Evolutionary conservation across 1,139 yeast genomes (phyloP).

Genomic region (Lodderomyces metapsilosis): DNA sequence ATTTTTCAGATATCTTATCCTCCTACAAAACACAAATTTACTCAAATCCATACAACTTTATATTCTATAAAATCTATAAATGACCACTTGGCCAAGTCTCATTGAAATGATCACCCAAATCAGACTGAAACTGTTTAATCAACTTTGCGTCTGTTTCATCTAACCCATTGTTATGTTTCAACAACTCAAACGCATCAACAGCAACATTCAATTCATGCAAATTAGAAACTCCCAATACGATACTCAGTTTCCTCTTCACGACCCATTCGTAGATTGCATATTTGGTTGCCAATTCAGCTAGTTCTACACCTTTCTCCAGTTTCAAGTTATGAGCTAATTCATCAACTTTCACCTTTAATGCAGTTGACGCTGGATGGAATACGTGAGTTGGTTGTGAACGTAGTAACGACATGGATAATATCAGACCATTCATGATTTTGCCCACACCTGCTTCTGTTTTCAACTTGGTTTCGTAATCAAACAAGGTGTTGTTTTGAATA

Average conservation of each 20-base stretch:
- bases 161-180: constrained; percentile 28
- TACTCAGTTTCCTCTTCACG: constrained; percentile 42
- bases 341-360: constrained; percentile 54
- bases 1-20: too few relatives aligned
- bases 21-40: too few relatives aligned
- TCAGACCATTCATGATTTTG: constrained; percentile 73
- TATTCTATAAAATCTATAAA: constrained; percentile 8
- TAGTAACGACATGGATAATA: constrained; percentile 82
- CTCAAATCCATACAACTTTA: too few relatives aligned
- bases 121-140: constrained; percentile 41
- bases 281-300: constrained; percentile 80
- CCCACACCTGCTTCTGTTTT: constrained; percentile 53
- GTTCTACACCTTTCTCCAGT: constrained; percentile 43
- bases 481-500: constrained; percentile 67
- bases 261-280: constrained; percentile 68
- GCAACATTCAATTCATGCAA: constrained; percentile 64
- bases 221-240: constrained; percentile 74
- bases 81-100: constrained; percentile 77
- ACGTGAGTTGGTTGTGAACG: constrained; percentile 63
- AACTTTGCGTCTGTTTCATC: constrained; percentile 41
- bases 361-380: constrained; percentile 80
- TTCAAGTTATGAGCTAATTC: constrained; percentile 49
- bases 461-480: constrained; percentile 50
- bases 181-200: constrained; percentile 52
- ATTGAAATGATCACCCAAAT: constrained; percentile 58